These are phyloP conservation scores for Rubus idaeus DNA, from an alignment of 306 rosid species.

Conservation along the genomic window DNA sequence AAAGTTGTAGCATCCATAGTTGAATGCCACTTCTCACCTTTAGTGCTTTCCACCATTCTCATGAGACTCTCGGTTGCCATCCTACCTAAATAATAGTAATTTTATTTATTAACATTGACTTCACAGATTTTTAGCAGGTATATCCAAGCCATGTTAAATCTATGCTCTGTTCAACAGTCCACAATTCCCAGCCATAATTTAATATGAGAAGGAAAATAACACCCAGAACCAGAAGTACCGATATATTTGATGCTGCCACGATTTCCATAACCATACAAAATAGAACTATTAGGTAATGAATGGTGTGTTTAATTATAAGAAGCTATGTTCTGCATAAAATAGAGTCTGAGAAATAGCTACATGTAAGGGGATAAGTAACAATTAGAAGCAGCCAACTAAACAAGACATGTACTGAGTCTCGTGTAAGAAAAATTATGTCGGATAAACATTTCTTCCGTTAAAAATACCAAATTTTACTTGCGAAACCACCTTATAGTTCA, in stretches of 20 bases:
- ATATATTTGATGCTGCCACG: not conserved
- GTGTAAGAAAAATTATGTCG: not conserved
- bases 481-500: not conserved
- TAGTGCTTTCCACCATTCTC: constrained; percentile 54
- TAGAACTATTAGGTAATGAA: constrained; percentile 7
- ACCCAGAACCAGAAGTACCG: not conserved
- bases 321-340: not conserved
- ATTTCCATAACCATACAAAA: not conserved
- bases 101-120: not conserved
- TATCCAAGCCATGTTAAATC: constrained; percentile 9
- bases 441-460: constrained; percentile 4
- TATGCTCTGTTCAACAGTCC: not conserved
- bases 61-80: constrained; percentile 56
- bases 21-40: constrained; percentile 43
- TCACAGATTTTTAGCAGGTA: constrained; percentile 10
- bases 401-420: not conserved
- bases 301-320: not conserved
- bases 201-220: not conserved
- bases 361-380: not conserved
- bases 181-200: not conserved
- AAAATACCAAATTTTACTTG: not conserved
- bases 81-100: constrained; percentile 11
- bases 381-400: not conserved
- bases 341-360: not conserved
- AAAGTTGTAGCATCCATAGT: constrained; percentile 38